Conservation (phyloP, 2,329 filamentous ascomycete genomes). For the Metarhizium rileyi region DNA sequence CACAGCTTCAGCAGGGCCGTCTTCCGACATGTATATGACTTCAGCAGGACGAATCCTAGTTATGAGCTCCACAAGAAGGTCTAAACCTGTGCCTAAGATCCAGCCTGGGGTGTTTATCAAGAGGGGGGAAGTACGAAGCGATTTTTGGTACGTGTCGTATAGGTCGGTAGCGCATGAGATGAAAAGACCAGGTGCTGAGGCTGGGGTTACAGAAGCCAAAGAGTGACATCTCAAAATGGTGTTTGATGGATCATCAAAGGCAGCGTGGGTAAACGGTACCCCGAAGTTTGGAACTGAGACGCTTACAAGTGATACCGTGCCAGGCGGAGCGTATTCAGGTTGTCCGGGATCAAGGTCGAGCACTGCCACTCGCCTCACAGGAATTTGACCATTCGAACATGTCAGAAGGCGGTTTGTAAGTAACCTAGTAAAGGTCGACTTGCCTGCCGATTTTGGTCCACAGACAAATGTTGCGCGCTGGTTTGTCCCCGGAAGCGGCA, state of each 20-base stretch:
- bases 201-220: slow-evolving; percentile 54
- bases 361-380: slow-evolving; percentile 35
- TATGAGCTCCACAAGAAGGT: slow-evolving; percentile 51
- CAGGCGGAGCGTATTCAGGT: slow-evolving; percentile 62
- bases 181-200: slow-evolving; percentile 58
- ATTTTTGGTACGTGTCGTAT: slow-evolving; percentile 43
- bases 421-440: slow-evolving; percentile 63
- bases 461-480: slow-evolving; percentile 46
- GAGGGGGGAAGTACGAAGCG: slow-evolving; percentile 40
- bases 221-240: slow-evolving; percentile 52
- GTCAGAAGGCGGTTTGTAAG: slow-evolving; percentile 60
- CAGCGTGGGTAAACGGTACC: slow-evolving; percentile 55
- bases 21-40: slow-evolving; percentile 59
- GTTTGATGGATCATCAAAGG: slow-evolving; percentile 21
- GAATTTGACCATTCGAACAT: slow-evolving; percentile 9
- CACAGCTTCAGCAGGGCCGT: slow-evolving; percentile 49
- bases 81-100: slow-evolving; percentile 61
- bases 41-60: slow-evolving; percentile 44
- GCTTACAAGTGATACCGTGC: slow-evolving; percentile 57
- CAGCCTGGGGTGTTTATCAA: slow-evolving; percentile 69
- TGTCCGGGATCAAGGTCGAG: slow-evolving; percentile 72
- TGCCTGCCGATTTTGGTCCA: slow-evolving; percentile 63
- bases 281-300: slow-evolving; percentile 53
- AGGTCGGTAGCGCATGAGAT: slow-evolving; percentile 55
- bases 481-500: slow-evolving; percentile 17